Base-by-base conservation (phyloP, 2,329 filamentous ascomycete species). In the Fonsecaea pugnacius region DNA sequence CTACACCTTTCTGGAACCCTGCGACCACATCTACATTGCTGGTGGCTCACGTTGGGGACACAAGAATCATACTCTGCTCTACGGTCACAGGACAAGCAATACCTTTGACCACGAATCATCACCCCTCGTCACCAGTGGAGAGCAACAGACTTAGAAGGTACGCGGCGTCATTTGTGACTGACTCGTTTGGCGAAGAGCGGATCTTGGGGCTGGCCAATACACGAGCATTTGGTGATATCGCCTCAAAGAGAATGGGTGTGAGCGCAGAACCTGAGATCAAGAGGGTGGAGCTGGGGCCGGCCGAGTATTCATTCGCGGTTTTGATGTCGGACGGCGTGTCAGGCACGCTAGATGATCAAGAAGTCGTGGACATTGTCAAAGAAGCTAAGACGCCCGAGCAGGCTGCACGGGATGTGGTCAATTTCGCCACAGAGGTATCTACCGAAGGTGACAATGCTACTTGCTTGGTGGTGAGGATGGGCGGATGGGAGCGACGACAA, bases 111-210 rank as follows among this genome's bases (percentile, higher is more conserved):
- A 91, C 89, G 21, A 92, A 96, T 75, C 95, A 99, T 77, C 95
- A 96, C 75, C 94, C 95, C 0, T 91, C 88, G n/a, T 87, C 90
- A 4, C 95, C 95, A 0, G 83, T 88, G 61, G 95, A 99, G 80
- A 89, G 90, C 9, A 88, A 87, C 48, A 87, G 95, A 7, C 84
- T 99, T 27, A 89, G 93, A 51, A 89, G 93, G 55, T 98, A 93
- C 75, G 91, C 92, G 1, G 87, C 90, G 33, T 89, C 89, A 2
- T 94, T 98, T 75, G 89, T 96, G 18, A 95, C 94, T 0, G 95
- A 99, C 78, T 96, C 91, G 36, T 99, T 99, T 76, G 95, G 95
- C 73, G 95, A 99, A 78, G 93, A 98, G 78, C 92, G 95, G 70
- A 95, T 99, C 77, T 89, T 89, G 14, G 94, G 95, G 0, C 84